Base-by-base conservation (phyloP, 345 rosid genomes). In the Populus deltoides region DNA sequence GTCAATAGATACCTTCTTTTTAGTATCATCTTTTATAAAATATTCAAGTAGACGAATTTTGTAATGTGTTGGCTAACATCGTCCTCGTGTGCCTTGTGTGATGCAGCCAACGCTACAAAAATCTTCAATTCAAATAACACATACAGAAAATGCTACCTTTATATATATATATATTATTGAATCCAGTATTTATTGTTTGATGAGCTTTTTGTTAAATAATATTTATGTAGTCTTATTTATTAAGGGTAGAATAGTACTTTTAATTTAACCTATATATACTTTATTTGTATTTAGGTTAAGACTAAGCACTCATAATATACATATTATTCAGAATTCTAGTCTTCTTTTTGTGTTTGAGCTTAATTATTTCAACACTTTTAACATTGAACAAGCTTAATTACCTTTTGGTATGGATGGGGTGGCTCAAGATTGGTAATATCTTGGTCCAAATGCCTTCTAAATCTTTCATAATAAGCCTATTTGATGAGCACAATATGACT, bases 51-150 rank as follows among this genome's bases (percentile, higher is more conserved):
- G 20, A 49, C 55, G 7, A 7, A 51, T 51, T 90, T 85, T 29
- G 89, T 90, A 8, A 88, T 38, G 47, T 88, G 92, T 43, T 86
- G 88, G 78, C 91, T 90, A 39, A 83, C 85, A 72, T 92, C 92
- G 17, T 69, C 89, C n/a, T 89, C 77, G 80, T 86, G 92, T 35
- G 92, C 91, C 83, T 86, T 86, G 85, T 92, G 97, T 59, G 93
- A 92, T 53, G 92, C 75, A 8, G 84, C 85, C 66, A 92, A 70
- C 16, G 97, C 97, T 72, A 82, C 83, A 2, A 90, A 83, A 78
- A 90, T 89, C 93, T 91, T 86, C 68, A 24, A 72, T 55, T 15
- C 38, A 51, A 47, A 47, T 12, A 45, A 67, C 31, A 59, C 43
- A 38, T 49, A 61, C 62, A 25, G 43, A 57, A 18, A 29, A 55